These are phyloP conservation scores for Thermochaetoides thermophila DNA, from an alignment of 495 filamentous ascomycete genomes.

Conservation along the genomic window DNA sequence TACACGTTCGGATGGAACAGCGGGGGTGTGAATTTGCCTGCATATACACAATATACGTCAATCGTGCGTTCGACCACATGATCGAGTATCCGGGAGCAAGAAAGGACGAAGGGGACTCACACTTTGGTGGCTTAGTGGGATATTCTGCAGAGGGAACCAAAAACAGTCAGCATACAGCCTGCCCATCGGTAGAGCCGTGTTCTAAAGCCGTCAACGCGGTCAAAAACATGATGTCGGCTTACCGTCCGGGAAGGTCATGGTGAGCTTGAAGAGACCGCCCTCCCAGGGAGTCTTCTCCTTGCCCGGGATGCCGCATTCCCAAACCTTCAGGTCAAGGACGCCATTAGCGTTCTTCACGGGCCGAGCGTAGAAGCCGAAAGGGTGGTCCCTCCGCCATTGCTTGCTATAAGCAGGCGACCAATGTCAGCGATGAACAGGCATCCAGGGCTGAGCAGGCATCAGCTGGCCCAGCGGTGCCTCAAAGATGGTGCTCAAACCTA, in stretches of 20 bases:
- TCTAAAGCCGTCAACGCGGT: too few relatives aligned
- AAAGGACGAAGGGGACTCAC: conserved; percentile 39
- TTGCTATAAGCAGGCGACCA: conserved; percentile 41
- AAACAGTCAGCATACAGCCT: too few relatives aligned
- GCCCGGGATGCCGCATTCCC: conserved; percentile 93
- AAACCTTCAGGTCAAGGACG: conserved; percentile 79
- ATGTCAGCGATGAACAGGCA: conserved; percentile 8
- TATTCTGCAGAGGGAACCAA: too few relatives aligned
- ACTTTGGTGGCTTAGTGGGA: conserved; percentile 96
- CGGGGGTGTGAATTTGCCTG: conserved; percentile 92
- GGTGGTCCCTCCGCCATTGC: conserved; percentile 92
- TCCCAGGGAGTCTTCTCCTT: conserved; percentile 96
- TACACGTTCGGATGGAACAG: conserved; percentile 99
- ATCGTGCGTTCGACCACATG: too few relatives aligned
- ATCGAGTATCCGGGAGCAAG: too few relatives aligned
- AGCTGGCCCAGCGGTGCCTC: too few relatives aligned
- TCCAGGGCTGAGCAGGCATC: too few relatives aligned
- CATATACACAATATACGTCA: too few relatives aligned
- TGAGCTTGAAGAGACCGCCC: conserved; percentile 86
- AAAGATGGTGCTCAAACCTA: conserved; percentile 32
- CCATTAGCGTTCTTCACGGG: conserved; percentile 67
- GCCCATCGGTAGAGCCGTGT: too few relatives aligned
- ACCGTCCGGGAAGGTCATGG: conserved; percentile 91
- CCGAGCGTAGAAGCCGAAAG: conserved; percentile 93
- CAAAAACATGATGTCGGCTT: too few relatives aligned